Conservation (phyloP, 2,329 filamentous ascomycete genomes). For the Nigrospora oryzae region DNA sequence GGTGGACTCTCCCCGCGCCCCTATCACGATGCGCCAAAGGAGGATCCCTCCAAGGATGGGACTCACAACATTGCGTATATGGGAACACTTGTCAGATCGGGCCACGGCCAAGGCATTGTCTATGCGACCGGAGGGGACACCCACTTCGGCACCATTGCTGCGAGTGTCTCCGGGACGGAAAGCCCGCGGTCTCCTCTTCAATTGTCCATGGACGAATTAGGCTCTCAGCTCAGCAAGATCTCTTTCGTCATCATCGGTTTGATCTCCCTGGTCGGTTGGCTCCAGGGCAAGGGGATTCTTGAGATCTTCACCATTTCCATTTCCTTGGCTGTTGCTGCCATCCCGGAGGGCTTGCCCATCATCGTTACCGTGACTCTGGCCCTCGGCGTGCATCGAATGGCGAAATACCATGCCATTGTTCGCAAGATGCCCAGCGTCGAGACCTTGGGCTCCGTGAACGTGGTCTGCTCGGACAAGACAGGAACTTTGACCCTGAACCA, state of each 20-base stretch:
- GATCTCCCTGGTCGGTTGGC: constrained; percentile 83
- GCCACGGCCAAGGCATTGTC: constrained; percentile 93
- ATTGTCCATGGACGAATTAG: constrained; percentile 93
- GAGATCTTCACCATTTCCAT: constrained; percentile 98
- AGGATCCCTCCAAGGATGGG: constrained; percentile 61
- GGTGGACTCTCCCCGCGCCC: constrained; percentile 41
- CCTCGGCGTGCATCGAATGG: constrained; percentile 93
- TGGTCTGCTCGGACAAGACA: constrained; percentile 99
- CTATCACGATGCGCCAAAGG: constrained; percentile 50
- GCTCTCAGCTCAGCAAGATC: constrained; percentile 91
- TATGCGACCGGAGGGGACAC: constrained; percentile 91
- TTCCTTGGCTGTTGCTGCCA: constrained; percentile 90
- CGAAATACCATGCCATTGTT: constrained; percentile 88
- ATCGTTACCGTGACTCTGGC: constrained; percentile 97
- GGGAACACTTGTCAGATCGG: constrained; percentile 92
- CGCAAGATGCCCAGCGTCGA: constrained; percentile 94
- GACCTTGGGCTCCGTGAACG: constrained; percentile 95
- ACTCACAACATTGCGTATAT: constrained; percentile 94
- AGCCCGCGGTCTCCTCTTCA: constrained; percentile 91
- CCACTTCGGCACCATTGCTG: constrained; percentile 92
- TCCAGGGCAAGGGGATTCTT: constrained; percentile 80
- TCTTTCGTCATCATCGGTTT: constrained; percentile 91
- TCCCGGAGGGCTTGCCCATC: constrained; percentile 91
- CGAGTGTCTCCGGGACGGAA: constrained; percentile 89
- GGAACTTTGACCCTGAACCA: constrained; percentile 94